phyloP scores from a whole-genome alignment of 129 eudicot species.

The Tagetes patula region DNA sequence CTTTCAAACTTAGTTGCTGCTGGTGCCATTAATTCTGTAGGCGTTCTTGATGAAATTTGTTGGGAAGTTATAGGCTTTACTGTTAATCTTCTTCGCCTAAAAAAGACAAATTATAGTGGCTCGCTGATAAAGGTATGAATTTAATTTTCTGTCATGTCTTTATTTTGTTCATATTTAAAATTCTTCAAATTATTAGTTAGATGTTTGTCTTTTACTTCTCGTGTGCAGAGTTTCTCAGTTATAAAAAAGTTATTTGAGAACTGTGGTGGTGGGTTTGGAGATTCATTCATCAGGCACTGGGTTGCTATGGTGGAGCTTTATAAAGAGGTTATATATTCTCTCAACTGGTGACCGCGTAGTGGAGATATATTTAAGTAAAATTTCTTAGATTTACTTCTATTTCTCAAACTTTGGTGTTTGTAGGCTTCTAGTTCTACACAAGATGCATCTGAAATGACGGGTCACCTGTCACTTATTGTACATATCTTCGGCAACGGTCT shows the following conservation, averaged over 20 bases:
- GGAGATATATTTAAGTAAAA: slow-evolving; percentile 1
- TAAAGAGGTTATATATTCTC: slow-evolving; percentile 56
- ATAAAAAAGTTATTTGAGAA: slow-evolving; percentile 58
- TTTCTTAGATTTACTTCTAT: slow-evolving; percentile 15
- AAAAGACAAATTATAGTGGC: slow-evolving; percentile 45
- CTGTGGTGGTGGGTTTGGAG: slow-evolving; percentile 53
- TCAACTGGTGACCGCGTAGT: not conserved
- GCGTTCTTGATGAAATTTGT: slow-evolving; percentile 64
- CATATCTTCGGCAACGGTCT: slow-evolving; percentile 75
- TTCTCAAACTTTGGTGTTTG: slow-evolving; percentile 12
- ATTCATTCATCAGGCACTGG: slow-evolving; percentile 75
- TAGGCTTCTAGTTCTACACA: slow-evolving; percentile 55
- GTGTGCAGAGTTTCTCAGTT: slow-evolving; percentile 68
- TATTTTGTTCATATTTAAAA: not conserved
- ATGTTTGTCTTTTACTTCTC: slow-evolving; percentile 7
- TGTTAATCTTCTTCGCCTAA: slow-evolving; percentile 43
- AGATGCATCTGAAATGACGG: slow-evolving; percentile 72
- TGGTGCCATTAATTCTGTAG: slow-evolving; percentile 61
- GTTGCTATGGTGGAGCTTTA: slow-evolving; percentile 59
- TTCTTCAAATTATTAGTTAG: not conserved
- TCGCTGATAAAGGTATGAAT: slow-evolving; percentile 61
- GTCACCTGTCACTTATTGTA: slow-evolving; percentile 55
- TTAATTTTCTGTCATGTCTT: not conserved
- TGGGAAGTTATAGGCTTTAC: slow-evolving; percentile 63
- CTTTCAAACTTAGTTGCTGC: slow-evolving; percentile 79